Base-by-base conservation (phyloP, 2,329 filamentous ascomycete species). In the Cytospora paraplurivora region DNA sequence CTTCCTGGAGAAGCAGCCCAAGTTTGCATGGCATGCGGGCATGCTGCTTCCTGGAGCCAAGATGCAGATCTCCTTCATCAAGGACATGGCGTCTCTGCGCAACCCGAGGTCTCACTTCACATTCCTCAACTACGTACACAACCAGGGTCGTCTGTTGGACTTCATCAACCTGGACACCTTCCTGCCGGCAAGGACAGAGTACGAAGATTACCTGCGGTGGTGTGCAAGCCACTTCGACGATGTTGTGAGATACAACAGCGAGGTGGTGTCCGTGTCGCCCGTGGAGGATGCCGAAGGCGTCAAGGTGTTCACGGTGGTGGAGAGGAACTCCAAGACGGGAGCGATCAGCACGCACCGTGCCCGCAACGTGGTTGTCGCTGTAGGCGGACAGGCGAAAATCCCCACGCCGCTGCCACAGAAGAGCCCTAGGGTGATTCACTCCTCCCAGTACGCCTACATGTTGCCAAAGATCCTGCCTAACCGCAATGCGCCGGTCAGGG, bases 31-130 rank as follows among this genome's bases (percentile, higher is more conserved):
- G 94, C 94, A 98, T 76, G 88, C 92, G 0, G 94, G 94, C 65
- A 98, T 98, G 94, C 86, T 97, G 64, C 85, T 98, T 3, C 92
- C 93, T 0, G 93, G 93, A 6, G 91, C 93, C 59, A 93, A 90
- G 78, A 98, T 98, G 94, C 94, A 98, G 75, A 98, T 98, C 70
- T 96, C 92, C 11, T 98, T 97, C 79, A 85, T 98, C 79, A 98
- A 98, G 79, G 94, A 98, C 74, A 85, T 98, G 75, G 94, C 94
- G 4, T 95, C 92, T 4, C 82, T 97, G 69, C 85, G 94, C 63
- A 88, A 98, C 74, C 94, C 94, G 8, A 86, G 90, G 67, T 96
- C 91, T 68, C 85, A 93, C 71, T 98, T 98, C 76, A 98, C 94
- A 15, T 98, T 97, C 78, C 81, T 97, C 73, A 97, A 97, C 78